Base-by-base conservation (phyloP, 805 yeast species). In the Hemisphaericaspora nanyangensis region DNA sequence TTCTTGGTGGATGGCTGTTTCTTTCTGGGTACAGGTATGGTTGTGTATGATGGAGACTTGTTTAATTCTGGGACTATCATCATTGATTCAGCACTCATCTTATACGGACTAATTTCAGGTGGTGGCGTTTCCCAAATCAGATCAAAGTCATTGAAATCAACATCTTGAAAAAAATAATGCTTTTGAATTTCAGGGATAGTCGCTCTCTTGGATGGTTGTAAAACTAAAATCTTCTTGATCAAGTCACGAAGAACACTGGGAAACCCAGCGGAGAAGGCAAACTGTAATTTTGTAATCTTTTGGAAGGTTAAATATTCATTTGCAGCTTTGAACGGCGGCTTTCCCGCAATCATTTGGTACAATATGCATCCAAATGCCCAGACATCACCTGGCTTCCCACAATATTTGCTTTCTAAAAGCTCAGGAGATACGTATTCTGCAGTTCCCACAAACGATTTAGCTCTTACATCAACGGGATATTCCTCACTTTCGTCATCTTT, bases 371-470 rank as follows among this genome's bases (percentile, higher is more conserved):
- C 83, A 45, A 75, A 65, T 0, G 83, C 81, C 83, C 83, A 77
- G 13, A 77, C 59, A 51, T 77, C 83, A 17, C 79, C 76, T 0
- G 79, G 72, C 45, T 76, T 76, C 5, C 82, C 82, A 49, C 79
- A 73, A 49, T 78, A 81, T 51, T 83, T 85, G 51, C 76, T 85
- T 46, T 82, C 86, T 43, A 85, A 64, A 28, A 85, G 63, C 51
- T 85, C 95, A 0, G 95, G 95, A 0, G 90, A 81, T 6, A 85
- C 90, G 50, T 84, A 84, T 50, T 84, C 91, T 0, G 91, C 91
- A 0, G 91, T 85, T 4, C 95, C 95, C 20, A 85, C 95, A 62
- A 85, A 85, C 0, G 93, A 85, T 47, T 76, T 81, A 5, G 93
- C 89, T 50, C 79, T 71, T 1, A 80, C 77, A 50, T 83, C 83